Evolutionary conservation across 2,329 filamentous ascomycete genomes (phyloP), one percentile per base, ranked within the genome.

Genomic region (Zymoseptoria tritici): DNA sequence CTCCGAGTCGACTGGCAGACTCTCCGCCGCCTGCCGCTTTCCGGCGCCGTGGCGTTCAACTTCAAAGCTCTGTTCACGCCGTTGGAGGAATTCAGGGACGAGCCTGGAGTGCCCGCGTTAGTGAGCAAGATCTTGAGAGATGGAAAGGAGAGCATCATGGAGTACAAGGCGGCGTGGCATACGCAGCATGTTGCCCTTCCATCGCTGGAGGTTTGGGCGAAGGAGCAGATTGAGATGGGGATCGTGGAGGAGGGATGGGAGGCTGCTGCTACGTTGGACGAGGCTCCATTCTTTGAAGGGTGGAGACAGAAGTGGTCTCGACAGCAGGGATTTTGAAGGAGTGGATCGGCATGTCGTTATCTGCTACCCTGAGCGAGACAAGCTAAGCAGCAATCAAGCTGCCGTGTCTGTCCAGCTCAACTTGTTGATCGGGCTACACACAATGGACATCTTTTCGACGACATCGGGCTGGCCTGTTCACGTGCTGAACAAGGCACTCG

Each of bases 1-100:
- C 77, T 96, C 1, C 83, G 91, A 4, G 90, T 94, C 1, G 91
- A 96, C 72, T 95, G 90, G 89, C 91, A 96, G 74, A 96, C 91
- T 0, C 77, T 96, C 3, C 84, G 91, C 1, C 83, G 91, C 2
- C 76, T 96, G 0, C 90, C 91, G 0, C 77, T 96, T 0, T 91
- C 87, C 0, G 89, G 83, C 0, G 87, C 82, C 0, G 78, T 96
- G 1, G 83, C 91, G 0, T 96, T 96, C 78, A 95, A 94, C 73
- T 96, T 93, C 82, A 95, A 93, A 70, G 90, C 88, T 0, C 74
- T 94, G 0, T 95, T 95, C 74, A 94, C 90, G 0, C 88, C 88
- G 0, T 72, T 96, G 0, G 71, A 79, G 0, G 84, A 88, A 63
- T 85, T 95, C 59, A 77, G 83, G 2, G 79, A 88, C 59, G 91